These are phyloP conservation scores for Aureobasidium sp. DNA, from an alignment of 2,329 filamentous ascomycete species.

Conservation along the genomic window DNA sequence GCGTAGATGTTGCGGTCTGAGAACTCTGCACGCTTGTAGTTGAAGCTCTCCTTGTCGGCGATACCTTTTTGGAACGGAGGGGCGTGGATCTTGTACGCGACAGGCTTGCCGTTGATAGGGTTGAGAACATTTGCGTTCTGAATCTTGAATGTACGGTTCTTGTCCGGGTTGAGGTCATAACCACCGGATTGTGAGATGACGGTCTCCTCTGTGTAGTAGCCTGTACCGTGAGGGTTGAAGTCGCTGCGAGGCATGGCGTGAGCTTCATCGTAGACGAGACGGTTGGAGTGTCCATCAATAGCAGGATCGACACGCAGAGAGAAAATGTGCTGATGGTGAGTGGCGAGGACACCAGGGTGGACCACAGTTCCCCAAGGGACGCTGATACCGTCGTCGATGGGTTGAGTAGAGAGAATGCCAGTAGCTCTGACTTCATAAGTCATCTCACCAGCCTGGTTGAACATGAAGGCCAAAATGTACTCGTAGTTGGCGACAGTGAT, in stretches of 20 bases:
- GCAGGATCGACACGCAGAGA: constrained; percentile 40
- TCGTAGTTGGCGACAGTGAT: constrained; percentile 67
- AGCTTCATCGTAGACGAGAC: constrained; percentile 44
- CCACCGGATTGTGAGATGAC: constrained; percentile 40
- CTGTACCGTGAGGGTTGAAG: constrained; percentile 48
- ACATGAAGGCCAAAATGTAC: constrained; percentile 63
- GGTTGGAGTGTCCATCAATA: constrained; percentile 38
- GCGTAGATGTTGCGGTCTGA: constrained; percentile 52
- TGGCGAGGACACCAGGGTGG: constrained; percentile 59
- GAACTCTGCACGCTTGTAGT: constrained; percentile 51
- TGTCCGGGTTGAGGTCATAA: constrained; percentile 38
- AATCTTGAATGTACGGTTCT: constrained; percentile 42
- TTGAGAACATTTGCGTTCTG: constrained; percentile 37
- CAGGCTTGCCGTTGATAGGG: constrained; percentile 39
- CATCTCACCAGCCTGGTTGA: constrained; percentile 62
- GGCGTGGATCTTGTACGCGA: constrained; percentile 42
- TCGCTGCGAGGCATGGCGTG: constrained; percentile 51
- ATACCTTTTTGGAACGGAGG: constrained; percentile 44
- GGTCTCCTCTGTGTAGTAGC: constrained; percentile 40
- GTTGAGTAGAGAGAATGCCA: constrained; percentile 58
- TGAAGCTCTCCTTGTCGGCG: constrained; percentile 44
- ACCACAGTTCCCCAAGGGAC: constrained; percentile 62
- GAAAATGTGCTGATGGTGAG: constrained; percentile 72
- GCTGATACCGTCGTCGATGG: constrained; percentile 55
- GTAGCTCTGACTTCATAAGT: constrained; percentile 61